Conservation (phyloP, 768 basidiomycete species). For the Clavaria fumosa region DNA sequence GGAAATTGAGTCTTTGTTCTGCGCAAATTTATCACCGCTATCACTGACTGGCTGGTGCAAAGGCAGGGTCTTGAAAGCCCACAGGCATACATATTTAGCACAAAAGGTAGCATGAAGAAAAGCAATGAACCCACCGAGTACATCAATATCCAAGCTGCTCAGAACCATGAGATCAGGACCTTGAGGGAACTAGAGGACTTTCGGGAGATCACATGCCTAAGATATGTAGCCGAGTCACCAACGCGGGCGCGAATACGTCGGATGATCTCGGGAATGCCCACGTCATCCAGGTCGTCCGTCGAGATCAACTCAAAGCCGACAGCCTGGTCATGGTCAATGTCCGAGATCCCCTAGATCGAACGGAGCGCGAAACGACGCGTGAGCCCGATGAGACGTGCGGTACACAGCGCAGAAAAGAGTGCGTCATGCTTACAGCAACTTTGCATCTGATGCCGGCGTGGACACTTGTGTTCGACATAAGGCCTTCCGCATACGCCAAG, state of each 20-base stretch:
- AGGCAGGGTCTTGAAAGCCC: constrained; percentile 38
- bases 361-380: too few species aligned
- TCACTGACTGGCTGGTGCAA: constrained; percentile 63
- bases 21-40: too few species aligned
- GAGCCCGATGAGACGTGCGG: constrained; percentile 14
- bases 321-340: constrained; percentile 51
- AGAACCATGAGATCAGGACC: background rate
- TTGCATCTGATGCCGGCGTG: constrained; percentile 82
- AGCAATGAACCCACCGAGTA: constrained; percentile 37
- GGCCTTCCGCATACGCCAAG: constrained; percentile 60
- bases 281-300: constrained; percentile 71
- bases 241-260: constrained; percentile 55
- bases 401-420: constrained; percentile 12
- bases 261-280: constrained; percentile 57
- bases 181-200: background rate
- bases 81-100: background rate
- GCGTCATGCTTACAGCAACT: constrained; percentile 26
- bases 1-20: background rate
- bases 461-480: constrained; percentile 62
- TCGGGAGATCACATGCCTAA: constrained; percentile 33
- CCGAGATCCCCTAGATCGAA: constrained; percentile 33
- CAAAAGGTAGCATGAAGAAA: background rate
- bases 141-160: constrained; percentile 63
- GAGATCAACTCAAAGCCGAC: constrained; percentile 72
- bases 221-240: constrained; percentile 60